Base-by-base conservation (phyloP, 371 early-diverging fungal genomes). In the Actinomortierella wolfii region DNA sequence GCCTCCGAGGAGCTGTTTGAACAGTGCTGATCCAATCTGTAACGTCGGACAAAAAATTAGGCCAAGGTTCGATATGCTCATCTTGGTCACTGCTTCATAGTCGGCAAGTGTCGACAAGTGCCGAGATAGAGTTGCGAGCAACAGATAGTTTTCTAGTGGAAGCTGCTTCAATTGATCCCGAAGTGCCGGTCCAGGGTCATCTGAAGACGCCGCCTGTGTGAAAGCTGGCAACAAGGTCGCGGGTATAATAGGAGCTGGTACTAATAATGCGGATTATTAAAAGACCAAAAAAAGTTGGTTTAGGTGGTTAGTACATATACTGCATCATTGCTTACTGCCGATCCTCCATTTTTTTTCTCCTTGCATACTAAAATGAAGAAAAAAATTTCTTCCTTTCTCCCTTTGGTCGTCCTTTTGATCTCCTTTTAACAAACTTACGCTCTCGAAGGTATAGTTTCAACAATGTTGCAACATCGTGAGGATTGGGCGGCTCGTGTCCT, bases 381-480 rank as follows among this genome's bases (percentile, higher is more conserved):
- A 4, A 6, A 34, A 6, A 11, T 11, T 34, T 11, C 34, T 11
- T 11, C 11, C 34, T 6, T 11, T 34, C 34, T 34, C 34, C 34
- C 34, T 34, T 34, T 49, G 23, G 51, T 11, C 34, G 7, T 11
- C 11, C 34, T 6, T 11, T 34, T 11, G 4, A 4, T 11, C 34
- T 34, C 11, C 21, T 9, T 47, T 9, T n/a, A n/a, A 14, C 20
- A 2, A 23, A 50, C 78, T 77, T 82, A 86, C 88, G 65, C 78
- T 93, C 93, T 44, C 94, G 80, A 23, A 94, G 66, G 63, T 87
- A 94, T 61, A 90, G 83, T 61, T 93, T 94, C n/a, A 94, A 78
- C 21, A 94, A 69, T 2, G 92, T 86, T n/a, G 92, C 86, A 15
- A 93, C 89, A 17, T 86, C 91, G 63, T 94, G 93, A 1, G 91